Percentiles rank a stretch among this genome's conserved stretches.
Evolutionary conservation across 345 rosid species (phyloP).

Genomic region (Firmiana major): DNA sequence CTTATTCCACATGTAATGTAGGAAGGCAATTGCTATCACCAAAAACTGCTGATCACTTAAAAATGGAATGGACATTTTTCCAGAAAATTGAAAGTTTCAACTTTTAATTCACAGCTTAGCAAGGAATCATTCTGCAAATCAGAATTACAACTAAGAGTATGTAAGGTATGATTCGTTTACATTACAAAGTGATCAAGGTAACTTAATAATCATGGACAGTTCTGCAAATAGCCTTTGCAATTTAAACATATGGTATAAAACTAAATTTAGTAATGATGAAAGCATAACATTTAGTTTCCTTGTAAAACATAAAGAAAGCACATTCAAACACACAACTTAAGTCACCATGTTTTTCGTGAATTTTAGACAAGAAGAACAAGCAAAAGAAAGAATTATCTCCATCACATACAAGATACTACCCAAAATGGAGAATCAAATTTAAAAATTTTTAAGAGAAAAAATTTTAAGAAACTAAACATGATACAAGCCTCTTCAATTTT

Average conservation of each 20-base stretch:
- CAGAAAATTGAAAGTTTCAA: background rate
- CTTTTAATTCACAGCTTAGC: background rate
- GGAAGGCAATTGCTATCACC: background rate
- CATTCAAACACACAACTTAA: conserved; percentile 23
- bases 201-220: background rate
- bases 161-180: background rate
- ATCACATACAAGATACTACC: conserved; percentile 35
- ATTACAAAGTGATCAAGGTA: background rate
- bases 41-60: background rate
- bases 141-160: background rate
- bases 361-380: conserved; percentile 24
- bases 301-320: conserved; percentile 12
- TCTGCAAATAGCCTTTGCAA: background rate
- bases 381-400: conserved; percentile 15
- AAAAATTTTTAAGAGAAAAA: background rate
- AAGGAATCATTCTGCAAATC: background rate
- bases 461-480: conserved; percentile 23
- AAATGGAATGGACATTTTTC: background rate
- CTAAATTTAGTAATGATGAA: background rate
- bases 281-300: conserved; percentile 10
- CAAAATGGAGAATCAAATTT: conserved; percentile 25
- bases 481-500: conserved; percentile 40
- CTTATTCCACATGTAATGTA: background rate
- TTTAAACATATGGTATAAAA: background rate
- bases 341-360: conserved; percentile 25